A percentile compares a stretch with the other conserved stretches of the same genome.
Conservation (phyloP, 805 yeast genomes). For the Saccharomycopsis sp. region DNA sequence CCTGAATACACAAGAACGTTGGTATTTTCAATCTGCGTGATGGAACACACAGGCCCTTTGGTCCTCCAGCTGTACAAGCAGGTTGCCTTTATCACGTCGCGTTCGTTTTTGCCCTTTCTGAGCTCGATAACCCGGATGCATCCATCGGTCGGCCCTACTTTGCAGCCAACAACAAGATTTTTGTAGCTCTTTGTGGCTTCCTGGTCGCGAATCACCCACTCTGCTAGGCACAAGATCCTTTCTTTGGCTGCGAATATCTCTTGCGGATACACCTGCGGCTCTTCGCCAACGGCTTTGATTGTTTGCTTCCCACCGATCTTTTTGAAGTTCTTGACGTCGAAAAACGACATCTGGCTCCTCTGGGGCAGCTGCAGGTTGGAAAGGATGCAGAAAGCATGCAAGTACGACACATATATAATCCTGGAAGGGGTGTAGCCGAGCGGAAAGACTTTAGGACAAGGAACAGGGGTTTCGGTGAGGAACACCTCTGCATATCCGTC, state of each 20-base stretch:
- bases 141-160: background rate
- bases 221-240: constrained; percentile 1
- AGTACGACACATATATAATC: constrained; percentile 8
- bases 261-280: background rate
- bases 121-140: constrained; percentile 11
- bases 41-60: constrained; percentile 10
- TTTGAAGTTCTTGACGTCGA: constrained; percentile 12
- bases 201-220: constrained; percentile 7
- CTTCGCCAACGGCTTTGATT: background rate
- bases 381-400: constrained; percentile 11
- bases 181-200: constrained; percentile 5
- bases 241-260: constrained; percentile 2
- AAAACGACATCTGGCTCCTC: constrained; percentile 5
- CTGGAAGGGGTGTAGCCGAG: constrained; percentile 11
- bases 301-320: background rate
- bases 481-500: constrained; percentile 3
- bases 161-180: constrained; percentile 15
- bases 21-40: constrained; percentile 2
- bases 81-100: constrained; percentile 4
- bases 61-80: constrained; percentile 17
- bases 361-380: background rate
- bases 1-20: constrained; percentile 13
- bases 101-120: constrained; percentile 8
- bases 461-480: background rate
- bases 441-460: constrained; percentile 5